Base-by-base conservation (phyloP, 2,329 filamentous ascomycete genomes). In the Graphilbum ipis-grandicollis region DNA sequence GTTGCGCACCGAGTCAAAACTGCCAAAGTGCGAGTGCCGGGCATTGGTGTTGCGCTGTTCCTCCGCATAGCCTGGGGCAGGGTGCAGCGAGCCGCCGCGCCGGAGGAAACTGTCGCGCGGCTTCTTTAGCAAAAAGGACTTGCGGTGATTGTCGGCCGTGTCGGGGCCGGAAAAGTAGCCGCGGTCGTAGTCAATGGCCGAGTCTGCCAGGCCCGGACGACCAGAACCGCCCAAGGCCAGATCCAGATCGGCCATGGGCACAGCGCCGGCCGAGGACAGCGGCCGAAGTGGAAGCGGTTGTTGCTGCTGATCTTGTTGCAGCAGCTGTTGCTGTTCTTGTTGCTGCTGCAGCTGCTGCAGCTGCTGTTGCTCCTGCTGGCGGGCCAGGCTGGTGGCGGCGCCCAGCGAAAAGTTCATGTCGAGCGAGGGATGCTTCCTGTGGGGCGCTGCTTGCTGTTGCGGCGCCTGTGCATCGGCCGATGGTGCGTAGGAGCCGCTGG, bases 121-220 rank as follows among this genome's bases (percentile, higher is more conserved):
- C 55, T 82, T 83, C 55, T 82, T 83, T 34, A 94, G 62, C 33
- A 90, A 65, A 51, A 84, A 92, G 33, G 81, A 71, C 47, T 71
- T 75, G 40, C 79, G 73, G 31, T 71, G 71, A 14, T 19, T 39
- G 44, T 94, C 85, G 10, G 75, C 64, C 26, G 12, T 13, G 49
- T 96, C 88, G 14, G 79, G 80, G 3, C 86, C 84, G 8, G 88
- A 94, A 51, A 94, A 93, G 55, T 96, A 96, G 19, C 86, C 88
- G 26, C 84, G 72, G 49, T 96, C 90, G 14, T 83, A 55, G 42
- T 92, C 81, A 19, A 62, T 55, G 14, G 59, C 58, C 9, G 62
- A 62, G 41, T 71, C 66, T 43, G 63, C 61, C 14, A 59, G 48
- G 8, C 10, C 26, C 12, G 6, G 38, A 68, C 65, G 42, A 12